Base-by-base conservation (phyloP, 495 filamentous ascomycete genomes). In the Penicillium dipodomyicola region DNA sequence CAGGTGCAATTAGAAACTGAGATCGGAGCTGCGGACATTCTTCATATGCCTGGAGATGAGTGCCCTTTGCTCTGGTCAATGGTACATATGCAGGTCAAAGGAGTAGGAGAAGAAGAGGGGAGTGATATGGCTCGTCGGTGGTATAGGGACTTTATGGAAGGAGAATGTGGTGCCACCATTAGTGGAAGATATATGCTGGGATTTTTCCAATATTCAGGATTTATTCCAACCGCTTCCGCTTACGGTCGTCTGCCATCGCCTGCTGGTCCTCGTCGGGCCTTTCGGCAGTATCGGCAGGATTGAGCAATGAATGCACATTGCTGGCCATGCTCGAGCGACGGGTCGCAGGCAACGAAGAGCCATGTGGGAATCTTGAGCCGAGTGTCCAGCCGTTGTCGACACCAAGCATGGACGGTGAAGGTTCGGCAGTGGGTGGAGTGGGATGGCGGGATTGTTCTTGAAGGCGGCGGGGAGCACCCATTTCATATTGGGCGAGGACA, bases 201-300 rank as follows among this genome's bases (percentile, higher is more conserved):
- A 42, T 10, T 49, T 6, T 51, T 51, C 20, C 22, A 52, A 52
- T 20, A 19, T 22, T 39, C 19, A 10, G 19, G 14, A 29, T 60
- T 71, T 64, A 86, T 66, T 84, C 79, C 57, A 92, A 68, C 59
- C 90, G 82, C 72, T 92, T 95, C 54, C 90, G 81, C 71, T 95
- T 95, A 53, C 90, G 79, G 66, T 93, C 90, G 3, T 88, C 85
- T 27, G 71, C 68, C 51, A 68, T 66, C 15, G 52, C 52, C 42
- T 81, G 73, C 23, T 85, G 84, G 49, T 91, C 86, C 57, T 90
- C 87, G 51, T 89, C 88, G 2, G 85, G 85, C 59, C 86, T 68
- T 68, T 88, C 86, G 9, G 81, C 82, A 2, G 89, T 89, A 60
- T 91, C 87, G n/a, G 87, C 85, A 9, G 89, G 94, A 64, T 98